Evolutionary conservation across 1,284 basidiomycete species (phyloP).

Genomic region (Waitea zeae): DNA sequence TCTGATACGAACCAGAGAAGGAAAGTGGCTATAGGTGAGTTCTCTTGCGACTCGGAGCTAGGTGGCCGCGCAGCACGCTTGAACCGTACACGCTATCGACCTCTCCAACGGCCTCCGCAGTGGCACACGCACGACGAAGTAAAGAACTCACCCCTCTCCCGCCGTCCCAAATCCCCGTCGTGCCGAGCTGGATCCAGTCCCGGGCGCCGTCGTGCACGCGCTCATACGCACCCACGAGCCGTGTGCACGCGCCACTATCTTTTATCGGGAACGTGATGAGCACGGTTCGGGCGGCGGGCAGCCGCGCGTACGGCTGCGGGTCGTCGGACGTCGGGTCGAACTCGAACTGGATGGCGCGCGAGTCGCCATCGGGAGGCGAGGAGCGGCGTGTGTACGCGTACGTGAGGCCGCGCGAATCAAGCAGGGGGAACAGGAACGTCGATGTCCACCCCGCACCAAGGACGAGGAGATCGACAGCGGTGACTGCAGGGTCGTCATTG

Average conservation of each 20-base stretch:
- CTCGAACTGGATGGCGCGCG: constrained; percentile 25
- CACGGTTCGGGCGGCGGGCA: constrained; percentile 40
- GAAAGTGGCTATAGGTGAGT: no score
- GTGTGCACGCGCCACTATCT: constrained; percentile 22
- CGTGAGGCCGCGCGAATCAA: constrained; percentile 20
- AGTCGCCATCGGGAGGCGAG: constrained; percentile 13
- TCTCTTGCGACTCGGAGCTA: no score
- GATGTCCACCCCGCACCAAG: constrained; percentile 59
- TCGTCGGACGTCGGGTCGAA: constrained; percentile 30
- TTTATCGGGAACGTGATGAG: constrained; percentile 47
- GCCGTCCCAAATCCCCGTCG: constrained; percentile 47
- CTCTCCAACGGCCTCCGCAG: no score
- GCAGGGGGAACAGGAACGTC: constrained; percentile 41
- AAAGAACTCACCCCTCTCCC: constrained; percentile 20
- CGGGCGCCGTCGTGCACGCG: constrained; percentile 13
- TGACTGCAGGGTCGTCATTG: no score
- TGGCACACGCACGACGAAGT: no score
- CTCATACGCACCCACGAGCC: constrained; percentile 17
- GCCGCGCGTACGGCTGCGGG: constrained; percentile 19
- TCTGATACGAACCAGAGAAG: no score
- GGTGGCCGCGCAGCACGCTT: no score
- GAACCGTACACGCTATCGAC: no score
- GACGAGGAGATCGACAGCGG: constrained; percentile 34
- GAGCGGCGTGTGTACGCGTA: constrained; percentile 39
- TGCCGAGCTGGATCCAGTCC: constrained; percentile 41